Conservation (phyloP, 176 grass and related monocot species). For the Tillandsia leiboldiana region DNA sequence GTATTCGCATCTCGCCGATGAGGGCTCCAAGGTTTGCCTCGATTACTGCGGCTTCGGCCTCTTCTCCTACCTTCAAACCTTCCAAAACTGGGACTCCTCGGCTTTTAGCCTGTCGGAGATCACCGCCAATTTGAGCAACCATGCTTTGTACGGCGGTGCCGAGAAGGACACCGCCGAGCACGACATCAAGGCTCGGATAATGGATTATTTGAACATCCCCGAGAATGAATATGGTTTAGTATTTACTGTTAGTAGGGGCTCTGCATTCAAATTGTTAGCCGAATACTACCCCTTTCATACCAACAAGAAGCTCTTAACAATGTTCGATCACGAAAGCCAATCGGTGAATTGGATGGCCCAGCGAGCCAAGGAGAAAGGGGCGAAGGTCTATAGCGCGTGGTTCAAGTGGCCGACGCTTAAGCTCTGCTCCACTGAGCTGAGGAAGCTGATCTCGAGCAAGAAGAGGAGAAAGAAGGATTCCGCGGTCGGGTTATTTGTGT, state of each 20-base stretch:
- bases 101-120: slow-evolving; percentile 80
- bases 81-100: slow-evolving; percentile 52
- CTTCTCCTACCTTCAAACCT: slow-evolving; percentile 87
- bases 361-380: slow-evolving; percentile 75
- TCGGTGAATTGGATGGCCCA: slow-evolving; percentile 93
- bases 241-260: slow-evolving; percentile 92
- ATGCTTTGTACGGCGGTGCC: slow-evolving; percentile 67
- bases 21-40: slow-evolving; percentile 67
- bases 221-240: slow-evolving; percentile 90
- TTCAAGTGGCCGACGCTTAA: slow-evolving; percentile 92
- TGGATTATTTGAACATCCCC: slow-evolving; percentile 97
- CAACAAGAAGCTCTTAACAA: slow-evolving; percentile 82
- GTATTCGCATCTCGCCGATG: slow-evolving; percentile 71
- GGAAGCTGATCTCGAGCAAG: slow-evolving; percentile 67
- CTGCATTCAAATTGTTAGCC: slow-evolving; percentile 77
- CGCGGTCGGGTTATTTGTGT: slow-evolving; percentile 77
- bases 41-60: slow-evolving; percentile 99
- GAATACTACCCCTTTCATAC: slow-evolving; percentile 93
- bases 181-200: slow-evolving; percentile 71
- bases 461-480: slow-evolving; percentile 84
- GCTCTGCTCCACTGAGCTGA: slow-evolving; percentile 77
- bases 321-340: slow-evolving; percentile 98
- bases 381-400: slow-evolving; percentile 68
- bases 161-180: slow-evolving; percentile 76
- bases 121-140: slow-evolving; percentile 93